Base-by-base conservation (phyloP, 805 yeast species). In the Yarrowia sp. region DNA sequence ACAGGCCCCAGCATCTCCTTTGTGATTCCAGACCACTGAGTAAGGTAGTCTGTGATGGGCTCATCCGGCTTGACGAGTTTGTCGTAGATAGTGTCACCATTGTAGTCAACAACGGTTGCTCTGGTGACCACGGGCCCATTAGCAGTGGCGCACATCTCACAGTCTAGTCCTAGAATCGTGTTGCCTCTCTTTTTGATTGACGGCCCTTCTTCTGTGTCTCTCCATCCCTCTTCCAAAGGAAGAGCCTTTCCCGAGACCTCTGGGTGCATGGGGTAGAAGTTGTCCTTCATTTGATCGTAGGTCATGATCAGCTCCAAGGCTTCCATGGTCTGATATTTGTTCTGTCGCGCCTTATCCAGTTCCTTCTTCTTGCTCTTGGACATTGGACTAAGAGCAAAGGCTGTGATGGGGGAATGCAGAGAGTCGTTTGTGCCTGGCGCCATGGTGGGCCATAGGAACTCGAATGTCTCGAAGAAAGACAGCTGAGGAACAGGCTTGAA, bases 1-100 rank as follows among this genome's bases (percentile, higher is more conserved):
- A 88, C 93, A 49, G 78, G 81, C 16, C 73, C 70, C 7, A 95
- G 78, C 70, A 80, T 76, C 65, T 88, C 92, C 63, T 82, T 84
- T 0, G 97, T 90, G 56, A 93, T 90, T 0, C 99, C 99, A 32
- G 97, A 90, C 71, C 84, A 93, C 69, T 79, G 77, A 0, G 98
- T 95, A 30, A 89, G 77, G 73, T 93, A 95, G 74, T 93, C 96
- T 0, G 81, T 82, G 64, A 93, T 91, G 26, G 81, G 83, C 22
- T 82, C 88, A 0, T 78, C 79, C 0, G 99, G 99, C 72, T 88
- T 85, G 2, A 95, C 97, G 22, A 85, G 80, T 67, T 85, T 82
- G 71, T 92, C 97, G 66, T 88, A 75, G 0, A 93, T 73, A 0
- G 87, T 82, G 4, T 82, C 80, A 17, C 81, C 82, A 59, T 84